phyloP scores from a whole-genome alignment of 345 rosid genomes.

The Brassica nigra region DNA sequence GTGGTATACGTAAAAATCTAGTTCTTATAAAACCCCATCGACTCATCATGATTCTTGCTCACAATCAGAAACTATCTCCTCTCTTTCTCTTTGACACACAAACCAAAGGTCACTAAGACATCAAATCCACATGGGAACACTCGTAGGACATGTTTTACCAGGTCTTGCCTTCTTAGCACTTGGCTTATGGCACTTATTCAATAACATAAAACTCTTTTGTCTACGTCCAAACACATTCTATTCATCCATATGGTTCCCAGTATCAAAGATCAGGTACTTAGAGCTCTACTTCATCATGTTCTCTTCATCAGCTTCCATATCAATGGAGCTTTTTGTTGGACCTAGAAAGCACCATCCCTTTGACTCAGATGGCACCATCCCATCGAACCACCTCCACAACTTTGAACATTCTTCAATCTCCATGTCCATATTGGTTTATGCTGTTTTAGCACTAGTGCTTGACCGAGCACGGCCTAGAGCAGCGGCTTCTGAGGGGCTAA shows the following conservation, averaged over 20 bases:
- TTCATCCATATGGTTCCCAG: conserved; percentile 65
- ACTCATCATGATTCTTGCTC: background rate
- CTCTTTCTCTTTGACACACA: background rate
- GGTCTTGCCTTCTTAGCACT: conserved; percentile 58
- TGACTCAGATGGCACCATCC: conserved; percentile 66
- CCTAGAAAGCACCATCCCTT: conserved; percentile 43
- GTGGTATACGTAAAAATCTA: too few species aligned
- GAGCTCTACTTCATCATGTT: conserved; percentile 65
- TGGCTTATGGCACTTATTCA: conserved; percentile 73
- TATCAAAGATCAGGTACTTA: conserved; percentile 47
- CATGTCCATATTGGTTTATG: background rate
- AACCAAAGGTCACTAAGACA: background rate
- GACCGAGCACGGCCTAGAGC: background rate
- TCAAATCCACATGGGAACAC: conserved; percentile 50
- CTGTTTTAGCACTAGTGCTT: background rate
- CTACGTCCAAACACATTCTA: conserved; percentile 50
- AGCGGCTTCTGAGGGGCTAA: background rate
- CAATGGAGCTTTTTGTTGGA: conserved; percentile 57
- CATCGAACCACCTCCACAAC: conserved; percentile 57
- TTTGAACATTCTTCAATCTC: background rate
- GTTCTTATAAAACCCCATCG: background rate
- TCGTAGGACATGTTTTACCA: conserved; percentile 69
- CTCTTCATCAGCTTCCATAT: conserved; percentile 48
- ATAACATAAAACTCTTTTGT: conserved; percentile 41
- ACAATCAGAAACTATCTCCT: background rate